Evolutionary conservation across 306 rosid species (phyloP).

Genomic region (Rosa multiflora): DNA sequence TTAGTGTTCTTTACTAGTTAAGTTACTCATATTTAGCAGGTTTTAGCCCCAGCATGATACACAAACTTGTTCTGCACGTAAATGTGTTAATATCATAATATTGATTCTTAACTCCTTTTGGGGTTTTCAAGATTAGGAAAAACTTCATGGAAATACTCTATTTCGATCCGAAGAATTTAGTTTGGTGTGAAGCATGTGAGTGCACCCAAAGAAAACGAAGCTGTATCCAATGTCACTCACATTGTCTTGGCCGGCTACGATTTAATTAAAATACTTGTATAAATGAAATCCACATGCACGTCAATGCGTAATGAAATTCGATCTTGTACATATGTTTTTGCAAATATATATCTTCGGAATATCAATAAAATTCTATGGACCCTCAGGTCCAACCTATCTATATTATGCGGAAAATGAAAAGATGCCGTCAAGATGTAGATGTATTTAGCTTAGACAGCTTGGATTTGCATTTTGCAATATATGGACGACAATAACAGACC

Average conservation of each 20-base stretch:
- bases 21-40: background rate
- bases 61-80: conserved; percentile 24
- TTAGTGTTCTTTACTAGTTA: background rate
- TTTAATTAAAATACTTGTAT: background rate
- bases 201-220: conserved; percentile 6
- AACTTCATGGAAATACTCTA: background rate
- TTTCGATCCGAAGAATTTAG: conserved; percentile 7
- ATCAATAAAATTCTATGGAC: no score
- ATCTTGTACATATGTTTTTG: background rate
- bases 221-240: background rate
- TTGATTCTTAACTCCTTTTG: background rate
- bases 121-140: background rate
- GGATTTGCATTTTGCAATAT: background rate
- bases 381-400: no score
- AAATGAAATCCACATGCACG: background rate
- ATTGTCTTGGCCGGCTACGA: background rate
- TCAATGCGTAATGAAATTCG: background rate
- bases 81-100: conserved; percentile 12
- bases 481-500: background rate
- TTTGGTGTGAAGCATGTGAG: conserved; percentile 23
- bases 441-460: background rate
- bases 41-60: background rate
- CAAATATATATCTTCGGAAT: background rate
- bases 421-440: background rate
- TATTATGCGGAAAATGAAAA: background rate